These are phyloP conservation scores for Mycogone perniciosa DNA, from an alignment of 2,329 filamentous ascomycete species.

Conservation along the genomic window DNA sequence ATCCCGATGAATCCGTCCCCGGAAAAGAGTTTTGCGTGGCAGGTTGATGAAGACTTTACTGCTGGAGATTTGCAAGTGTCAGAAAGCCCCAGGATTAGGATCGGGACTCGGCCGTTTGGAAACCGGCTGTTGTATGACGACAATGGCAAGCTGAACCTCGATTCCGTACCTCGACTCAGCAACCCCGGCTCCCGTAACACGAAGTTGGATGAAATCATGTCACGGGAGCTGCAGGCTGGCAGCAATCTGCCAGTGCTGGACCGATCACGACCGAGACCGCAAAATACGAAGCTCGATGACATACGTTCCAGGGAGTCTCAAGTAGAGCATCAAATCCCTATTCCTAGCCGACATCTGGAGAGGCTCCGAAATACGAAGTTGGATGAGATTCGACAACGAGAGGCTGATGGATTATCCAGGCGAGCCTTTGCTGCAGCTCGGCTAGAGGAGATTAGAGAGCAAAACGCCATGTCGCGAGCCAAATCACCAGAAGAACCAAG, in stretches of 20 bases:
- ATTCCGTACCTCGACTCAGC: conserved; percentile 22
- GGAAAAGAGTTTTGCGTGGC: conserved; percentile 49
- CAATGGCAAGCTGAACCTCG: conserved; percentile 24
- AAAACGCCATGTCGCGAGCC: conserved; percentile 40
- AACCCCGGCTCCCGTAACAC: conserved; percentile 32
- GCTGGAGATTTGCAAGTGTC: conserved; percentile 50
- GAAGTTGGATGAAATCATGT: conserved; percentile 40
- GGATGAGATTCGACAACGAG: conserved; percentile 42
- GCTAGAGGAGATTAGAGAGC: conserved; percentile 47
- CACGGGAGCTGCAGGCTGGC: conserved; percentile 33
- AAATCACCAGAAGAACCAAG: conserved; percentile 35
- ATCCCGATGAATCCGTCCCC: conserved; percentile 29
- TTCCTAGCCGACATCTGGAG: conserved; percentile 23
- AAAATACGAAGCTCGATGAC: conserved; percentile 31
- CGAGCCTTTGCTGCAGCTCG: conserved; percentile 42
- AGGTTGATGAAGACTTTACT: conserved; percentile 53
- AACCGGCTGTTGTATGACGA: conserved; percentile 28
- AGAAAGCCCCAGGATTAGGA: conserved; percentile 46
- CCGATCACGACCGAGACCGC: conserved; percentile 15
- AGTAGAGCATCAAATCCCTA: conserved; percentile 27
- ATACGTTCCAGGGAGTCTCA: conserved; percentile 29
- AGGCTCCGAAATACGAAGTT: conserved; percentile 38
- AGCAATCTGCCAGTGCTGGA: conserved; percentile 19
- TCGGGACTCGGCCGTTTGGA: conserved; percentile 31
- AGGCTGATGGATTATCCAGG: conserved; percentile 39